Base-by-base conservation (phyloP, 2,329 filamentous ascomycete species). In the Beauveria pseudobassiana region DNA sequence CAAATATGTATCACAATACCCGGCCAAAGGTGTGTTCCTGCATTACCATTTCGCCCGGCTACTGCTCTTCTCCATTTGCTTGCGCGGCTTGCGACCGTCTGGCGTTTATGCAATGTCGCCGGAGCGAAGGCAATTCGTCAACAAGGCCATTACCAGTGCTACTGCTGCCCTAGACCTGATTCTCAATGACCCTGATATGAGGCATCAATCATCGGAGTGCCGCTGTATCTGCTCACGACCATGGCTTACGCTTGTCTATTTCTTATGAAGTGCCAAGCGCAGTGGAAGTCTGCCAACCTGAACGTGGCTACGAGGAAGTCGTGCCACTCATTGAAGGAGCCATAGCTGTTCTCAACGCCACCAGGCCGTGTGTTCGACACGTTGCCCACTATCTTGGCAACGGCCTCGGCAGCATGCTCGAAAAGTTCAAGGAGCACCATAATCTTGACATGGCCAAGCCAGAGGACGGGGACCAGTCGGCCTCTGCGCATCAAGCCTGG, bases 21-120 rank as follows among this genome's bases (percentile, higher is more conserved):
- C 80, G 22, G 75, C 77, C 59, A 80, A 80, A 68, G 79, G 77
- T 26, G 78, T 80, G 7, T 72, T 73, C 30, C 71, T 82, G 63
- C 78, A 82, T 65, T 80, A 79, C 63, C 73, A 81, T 66, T 82
- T 81, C 65, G 80, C 78, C 52, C 75, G 78, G 53, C 69, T 82
- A 20, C 78, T 81, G 52, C 69, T 82, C 9, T 77, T 80, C 50
- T 80, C 80, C 5, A 76, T 80, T 28, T 79, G 78, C 34, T 68
- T 82, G 26, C 75, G 79, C 34, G 69, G 69, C 0, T 60, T 72
- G 14, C 66, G 64, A 14, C 68, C 67, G 1, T 63, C 64, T 1
- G 67, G 65, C 16, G 77, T 78, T 9, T 76, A 80, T 58, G 66
- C 69, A 4, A 76, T 80, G 68, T 79, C 78, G 1, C 66, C 71